phyloP scores from a whole-genome alignment of 495 filamentous ascomycete genomes.

The Oidiodendron maius region DNA sequence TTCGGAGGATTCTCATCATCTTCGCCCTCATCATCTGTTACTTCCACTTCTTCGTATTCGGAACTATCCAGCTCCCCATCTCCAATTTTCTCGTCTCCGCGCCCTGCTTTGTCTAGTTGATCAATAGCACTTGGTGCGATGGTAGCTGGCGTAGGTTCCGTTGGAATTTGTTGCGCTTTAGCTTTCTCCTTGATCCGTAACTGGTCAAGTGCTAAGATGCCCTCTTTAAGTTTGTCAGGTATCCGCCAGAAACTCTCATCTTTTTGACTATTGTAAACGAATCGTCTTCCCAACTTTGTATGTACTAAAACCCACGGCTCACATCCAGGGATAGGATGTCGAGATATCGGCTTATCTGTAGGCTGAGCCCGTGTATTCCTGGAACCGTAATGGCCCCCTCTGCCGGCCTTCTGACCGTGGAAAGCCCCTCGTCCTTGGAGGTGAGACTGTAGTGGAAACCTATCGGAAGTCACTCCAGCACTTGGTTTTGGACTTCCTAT shows the following conservation, averaged over 20 bases:
- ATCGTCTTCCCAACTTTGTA: slow-evolving; percentile 80
- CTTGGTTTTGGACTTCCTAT: slow-evolving; percentile 28
- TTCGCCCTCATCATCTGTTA: slow-evolving; percentile 55
- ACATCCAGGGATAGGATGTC: slow-evolving; percentile 70
- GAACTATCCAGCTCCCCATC: slow-evolving; percentile 42
- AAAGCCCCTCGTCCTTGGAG: slow-evolving; percentile 24
- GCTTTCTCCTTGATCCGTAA: slow-evolving; percentile 47
- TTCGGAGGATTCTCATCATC: slow-evolving; percentile 49
- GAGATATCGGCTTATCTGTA: slow-evolving; percentile 74
- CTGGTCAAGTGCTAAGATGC: slow-evolving; percentile 65
- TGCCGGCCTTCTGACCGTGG: slow-evolving; percentile 30
- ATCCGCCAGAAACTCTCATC: slow-evolving; percentile 92
- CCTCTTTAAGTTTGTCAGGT: slow-evolving; percentile 75
- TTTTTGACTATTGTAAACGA: slow-evolving; percentile 78
- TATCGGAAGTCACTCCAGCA: slow-evolving; percentile 35
- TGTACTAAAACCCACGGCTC: slow-evolving; percentile 90
- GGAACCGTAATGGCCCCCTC: slow-evolving; percentile 19
- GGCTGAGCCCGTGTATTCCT: slow-evolving; percentile 42
- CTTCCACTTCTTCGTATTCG: slow-evolving; percentile 88
- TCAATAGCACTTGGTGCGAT: slow-evolving; percentile 8
- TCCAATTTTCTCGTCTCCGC: slow-evolving; percentile 13
- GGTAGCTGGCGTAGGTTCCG: slow-evolving; percentile 10
- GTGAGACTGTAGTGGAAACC: slow-evolving; percentile 23
- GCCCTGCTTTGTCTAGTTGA: slow-evolving; percentile 3
- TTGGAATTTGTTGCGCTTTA: slow-evolving; percentile 21